Conservation (phyloP, 75 land plant genomes). For the Azolla pinnata region DNA sequence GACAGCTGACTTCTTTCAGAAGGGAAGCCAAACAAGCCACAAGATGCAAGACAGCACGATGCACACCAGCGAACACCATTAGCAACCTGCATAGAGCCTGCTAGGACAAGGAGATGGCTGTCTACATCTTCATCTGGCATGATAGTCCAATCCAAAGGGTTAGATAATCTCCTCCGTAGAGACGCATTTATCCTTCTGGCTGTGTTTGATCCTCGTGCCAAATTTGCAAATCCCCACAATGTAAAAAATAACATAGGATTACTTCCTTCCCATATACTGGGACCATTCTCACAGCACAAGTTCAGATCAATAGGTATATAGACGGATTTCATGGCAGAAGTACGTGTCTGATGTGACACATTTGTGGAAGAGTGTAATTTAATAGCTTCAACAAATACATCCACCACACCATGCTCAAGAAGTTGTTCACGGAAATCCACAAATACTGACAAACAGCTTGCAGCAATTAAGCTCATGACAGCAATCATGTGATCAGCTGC, state of each 20-base stretch:
- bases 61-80: constrained; percentile 53
- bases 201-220: constrained; percentile 25
- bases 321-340: not conserved
- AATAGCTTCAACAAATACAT: not conserved
- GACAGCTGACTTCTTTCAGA: constrained; percentile 36
- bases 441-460: not conserved
- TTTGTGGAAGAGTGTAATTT: not conserved
- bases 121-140: constrained; percentile 5
- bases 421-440: not conserved
- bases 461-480: not conserved
- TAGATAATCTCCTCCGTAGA: not conserved
- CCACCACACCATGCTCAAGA: not conserved
- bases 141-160: not conserved
- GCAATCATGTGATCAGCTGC: not conserved
- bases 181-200: not conserved
- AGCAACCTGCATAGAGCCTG: constrained; percentile 11
- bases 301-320: constrained; percentile 10
- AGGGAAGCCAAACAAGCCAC: constrained; percentile 63
- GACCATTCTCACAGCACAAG: constrained; percentile 36
- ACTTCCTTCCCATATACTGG: constrained; percentile 47
- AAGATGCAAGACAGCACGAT: constrained; percentile 35
- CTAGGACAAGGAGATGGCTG: constrained; percentile 16
- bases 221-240: constrained; percentile 43
- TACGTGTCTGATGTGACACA: not conserved
- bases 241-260: constrained; percentile 41